These are phyloP conservation scores for Strobilomyces confusus DNA, from an alignment of 768 basidiomycete species.

Conservation along the genomic window DNA sequence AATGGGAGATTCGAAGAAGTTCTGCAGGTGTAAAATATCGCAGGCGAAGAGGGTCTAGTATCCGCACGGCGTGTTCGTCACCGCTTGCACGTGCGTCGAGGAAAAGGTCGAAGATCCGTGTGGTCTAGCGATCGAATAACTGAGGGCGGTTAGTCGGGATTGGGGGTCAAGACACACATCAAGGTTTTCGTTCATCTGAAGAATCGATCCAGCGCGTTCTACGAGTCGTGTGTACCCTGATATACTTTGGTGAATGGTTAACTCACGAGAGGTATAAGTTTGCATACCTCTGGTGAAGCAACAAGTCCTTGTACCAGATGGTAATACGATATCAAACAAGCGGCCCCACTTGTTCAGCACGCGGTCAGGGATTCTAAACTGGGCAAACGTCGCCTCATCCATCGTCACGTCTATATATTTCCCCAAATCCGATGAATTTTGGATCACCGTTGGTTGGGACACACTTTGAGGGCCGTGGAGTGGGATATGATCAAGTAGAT, in stretches of 20 bases:
- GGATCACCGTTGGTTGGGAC: not conserved
- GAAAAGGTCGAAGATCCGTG: slow-evolving; percentile 53
- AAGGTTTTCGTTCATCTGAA: slow-evolving; percentile 64
- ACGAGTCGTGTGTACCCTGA: slow-evolving; percentile 73
- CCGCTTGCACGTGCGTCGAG: slow-evolving; percentile 39
- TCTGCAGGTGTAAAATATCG: slow-evolving; percentile 77
- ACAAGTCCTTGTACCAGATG: slow-evolving; percentile 58
- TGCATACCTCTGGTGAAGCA: slow-evolving; percentile 74
- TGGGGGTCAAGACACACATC: slow-evolving; percentile 42
- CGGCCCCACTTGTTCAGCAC: slow-evolving; percentile 72
- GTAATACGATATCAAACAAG: slow-evolving; percentile 74
- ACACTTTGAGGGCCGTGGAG: slow-evolving; percentile 20
- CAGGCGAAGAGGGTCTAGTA: slow-evolving; percentile 55
- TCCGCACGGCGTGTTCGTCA: slow-evolving; percentile 43
- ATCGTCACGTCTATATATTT: not conserved
- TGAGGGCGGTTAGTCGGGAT: not conserved
- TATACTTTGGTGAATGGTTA: not conserved
- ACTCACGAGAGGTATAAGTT: not conserved
- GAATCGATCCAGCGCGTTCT: slow-evolving; percentile 72
- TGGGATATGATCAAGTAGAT: slow-evolving; percentile 36
- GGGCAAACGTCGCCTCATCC: slow-evolving; percentile 16
- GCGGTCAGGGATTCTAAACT: slow-evolving; percentile 50
- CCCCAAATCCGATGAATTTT: not conserved
- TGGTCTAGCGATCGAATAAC: slow-evolving; percentile 45
- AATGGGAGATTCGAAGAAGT: slow-evolving; percentile 63